Evolutionary conservation across 108 stramenopile genomes (phyloP), one percentile per base, ranked within the genome.

Genomic region (Pseudonitzschia delicatissima): DNA sequence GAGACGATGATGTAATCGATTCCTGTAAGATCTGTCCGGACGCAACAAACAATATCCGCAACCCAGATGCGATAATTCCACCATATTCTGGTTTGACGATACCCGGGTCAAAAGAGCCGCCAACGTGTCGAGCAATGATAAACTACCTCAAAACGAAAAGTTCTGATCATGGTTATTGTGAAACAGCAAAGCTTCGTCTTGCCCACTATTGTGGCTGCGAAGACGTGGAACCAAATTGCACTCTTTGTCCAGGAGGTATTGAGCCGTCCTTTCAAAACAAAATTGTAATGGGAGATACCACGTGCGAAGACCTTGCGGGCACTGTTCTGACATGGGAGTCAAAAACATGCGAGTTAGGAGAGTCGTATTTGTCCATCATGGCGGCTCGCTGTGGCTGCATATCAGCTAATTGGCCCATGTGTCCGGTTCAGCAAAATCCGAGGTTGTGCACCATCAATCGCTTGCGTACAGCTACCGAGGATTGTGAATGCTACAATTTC

Each of bases 401-500:
- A 4, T 18, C 60, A 26, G 60, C 60, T 11, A 7, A 40, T 4
- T 18, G 8, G 36, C 60, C 60, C 5, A 37, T 61, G 13, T 73
- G 72, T 32, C 33, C 47, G 32, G 37, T 66, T 3, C 64, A 60
- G 27, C 64, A 66, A 26, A 48, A 66, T 44, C 44, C 64, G 15
- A 39, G 44, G 9, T 39, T 73, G 55, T 73, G 72, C 21, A 73
- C 72, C 1, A 4, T 42, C 37, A 64, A 66, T 34, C 53, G 66
- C 0, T 45, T 73, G 47, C 42, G 61, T 17, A 20, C 47, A 9
- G 40, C 60, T 2, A 37, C 37, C 12, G 42, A 60, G 44, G 47
- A 59, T 9, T 73, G 72, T 36, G 72, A 65, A 13, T 73, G 72
- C 34, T 60, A 66, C 29, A 60, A 45, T 29, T 73, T 73, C 50